Evolutionary conservation across 164 flowering plant species (phyloP), one percentile per base, ranked within the genome.

Genomic region (Stephania yunnanensis): DNA sequence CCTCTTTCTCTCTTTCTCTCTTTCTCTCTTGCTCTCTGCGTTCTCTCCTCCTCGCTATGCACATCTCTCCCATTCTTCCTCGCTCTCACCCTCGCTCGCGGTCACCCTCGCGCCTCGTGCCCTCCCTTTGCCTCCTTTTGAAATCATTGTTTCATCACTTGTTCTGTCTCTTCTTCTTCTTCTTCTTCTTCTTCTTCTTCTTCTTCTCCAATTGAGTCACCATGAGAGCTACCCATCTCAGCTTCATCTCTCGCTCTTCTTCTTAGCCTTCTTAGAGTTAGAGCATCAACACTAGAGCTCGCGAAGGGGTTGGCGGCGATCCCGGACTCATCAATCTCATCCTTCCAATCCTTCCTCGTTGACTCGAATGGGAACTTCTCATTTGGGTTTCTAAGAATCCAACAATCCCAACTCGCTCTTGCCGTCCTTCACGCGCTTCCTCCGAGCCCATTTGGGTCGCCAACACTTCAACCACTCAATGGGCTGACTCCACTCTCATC

Each of bases 341-440:
- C 85, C 3, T 92, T 89, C 77, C 95, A 91, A 69, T 74, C 91
- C 0, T 82, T 92, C 7, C 88, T 92, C 63, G 71, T 36, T 52
- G 94, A 92, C 77, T 53, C 91, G 4, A 81, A 82, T 0, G 87
- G 87, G 15, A 84, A 81, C 36, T 91, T 87, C 85, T 89, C 98
- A 5, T 76, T 95, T 20, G 93, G 89, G 10, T 90, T 95, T 77
- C 90, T 93, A 78, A 88, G 95, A 75, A 81, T 87, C 70, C 74
- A 86, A 66, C 52, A 9, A 4, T 80, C 83, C 76, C 80, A 81
- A 17, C 91, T 93, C 82, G 80, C 85, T n/a, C 89, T 95, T 52
- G 86, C 90, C 5, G 83, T 95, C 68, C 48, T 91, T 82, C 98
- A 93, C 77, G 75, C 86, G 81, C 88, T 1, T 89, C 96, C 2